Conservation (phyloP, 2,329 filamentous ascomycete species). For the Colletotrichum sp. region DNA sequence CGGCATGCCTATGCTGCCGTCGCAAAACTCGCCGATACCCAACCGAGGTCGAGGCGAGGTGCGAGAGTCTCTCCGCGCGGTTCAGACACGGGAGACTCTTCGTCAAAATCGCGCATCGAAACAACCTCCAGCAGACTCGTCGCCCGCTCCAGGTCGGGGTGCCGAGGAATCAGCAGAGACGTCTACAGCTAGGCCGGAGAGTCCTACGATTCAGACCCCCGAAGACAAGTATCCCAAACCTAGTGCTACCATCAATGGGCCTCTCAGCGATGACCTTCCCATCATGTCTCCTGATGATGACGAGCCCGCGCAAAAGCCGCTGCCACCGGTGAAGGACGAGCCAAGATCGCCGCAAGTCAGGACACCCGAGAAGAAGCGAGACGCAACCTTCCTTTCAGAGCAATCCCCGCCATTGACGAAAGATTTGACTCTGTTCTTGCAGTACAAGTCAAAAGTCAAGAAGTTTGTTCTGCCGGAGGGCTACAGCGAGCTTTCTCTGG, state of each 20-base stretch:
- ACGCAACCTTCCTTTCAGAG: constrained; percentile 61
- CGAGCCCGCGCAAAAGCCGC: constrained; percentile 31
- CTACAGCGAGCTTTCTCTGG: constrained; percentile 82
- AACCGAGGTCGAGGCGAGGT: constrained; percentile 82
- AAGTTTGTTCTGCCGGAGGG: constrained; percentile 91
- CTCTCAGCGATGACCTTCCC: constrained; percentile 55
- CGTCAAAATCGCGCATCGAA: constrained; percentile 56
- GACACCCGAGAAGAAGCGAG: constrained; percentile 49
- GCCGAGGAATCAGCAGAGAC: constrained; percentile 61
- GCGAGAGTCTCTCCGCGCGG: constrained; percentile 80
- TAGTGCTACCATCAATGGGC: constrained; percentile 65
- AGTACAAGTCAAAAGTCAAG: constrained; percentile 97
- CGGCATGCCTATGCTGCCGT: constrained; percentile 85
- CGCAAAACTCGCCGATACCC: constrained; percentile 82
- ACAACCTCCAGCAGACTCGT: constrained; percentile 53
- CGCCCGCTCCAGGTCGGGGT: constrained; percentile 65
- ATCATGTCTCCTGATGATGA: constrained; percentile 27
- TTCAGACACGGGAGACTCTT: constrained; percentile 58
- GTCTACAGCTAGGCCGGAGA: constrained; percentile 33
- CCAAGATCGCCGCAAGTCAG: constrained; percentile 31
- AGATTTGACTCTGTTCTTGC: constrained; percentile 90
- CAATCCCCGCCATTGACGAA: constrained; percentile 75
- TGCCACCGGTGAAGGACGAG: constrained; percentile 24
- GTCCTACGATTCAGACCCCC: constrained; percentile 61
- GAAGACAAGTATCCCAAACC: constrained; percentile 66